Evolutionary conservation across 176 grass and related monocot genomes (phyloP), one percentile per base, ranked within the genome.

Genomic region (Eremochloa ophiuroides): DNA sequence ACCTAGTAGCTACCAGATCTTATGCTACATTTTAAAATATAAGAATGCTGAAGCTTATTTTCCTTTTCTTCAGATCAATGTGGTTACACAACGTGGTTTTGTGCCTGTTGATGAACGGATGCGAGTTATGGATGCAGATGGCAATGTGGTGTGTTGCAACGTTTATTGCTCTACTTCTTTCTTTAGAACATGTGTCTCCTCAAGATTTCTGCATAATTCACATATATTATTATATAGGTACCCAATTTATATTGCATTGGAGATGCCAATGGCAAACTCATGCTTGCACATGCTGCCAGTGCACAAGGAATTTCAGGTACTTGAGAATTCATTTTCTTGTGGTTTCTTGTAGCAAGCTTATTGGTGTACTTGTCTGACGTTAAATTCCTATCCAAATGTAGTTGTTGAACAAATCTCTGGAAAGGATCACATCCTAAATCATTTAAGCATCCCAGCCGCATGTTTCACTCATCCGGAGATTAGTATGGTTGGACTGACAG

Each of bases 381-480:
- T 62, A 71, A 44, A 64, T 74, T 79, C 31, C 34, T 88, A 14
- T 44, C 72, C 51, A 29, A 76, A 76, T 85, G 74, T 75, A 98
- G 95, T 98, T 75, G 75, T 98, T 38, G 95, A 93, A 53, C 88
- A 93, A 93, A 77, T 94, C 40, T 87, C 83, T 83, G 95, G 95
- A 55, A 93, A 68, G 26, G 86, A 91, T 73, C 86, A 98, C 81
- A 87, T 98, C 46, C 84, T 98, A 69, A 98, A 98, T 64, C 95
- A 98, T 90, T 87, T 93, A 85, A 98, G 95, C 72, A 84, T 98
- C 65, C 92, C 95, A 11, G 95, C 95, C 50, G 95, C 95, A 66
- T 98, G 92, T 89, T 98, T 98, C 81, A 98, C 95, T 42, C 95
- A 98, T 84, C 92, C 95, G 79, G 92, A 98, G 79, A 98, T 98